These are phyloP conservation scores for Penicillium verrucosum DNA, from an alignment of 2,329 filamentous ascomycete species.

Conservation along the genomic window DNA sequence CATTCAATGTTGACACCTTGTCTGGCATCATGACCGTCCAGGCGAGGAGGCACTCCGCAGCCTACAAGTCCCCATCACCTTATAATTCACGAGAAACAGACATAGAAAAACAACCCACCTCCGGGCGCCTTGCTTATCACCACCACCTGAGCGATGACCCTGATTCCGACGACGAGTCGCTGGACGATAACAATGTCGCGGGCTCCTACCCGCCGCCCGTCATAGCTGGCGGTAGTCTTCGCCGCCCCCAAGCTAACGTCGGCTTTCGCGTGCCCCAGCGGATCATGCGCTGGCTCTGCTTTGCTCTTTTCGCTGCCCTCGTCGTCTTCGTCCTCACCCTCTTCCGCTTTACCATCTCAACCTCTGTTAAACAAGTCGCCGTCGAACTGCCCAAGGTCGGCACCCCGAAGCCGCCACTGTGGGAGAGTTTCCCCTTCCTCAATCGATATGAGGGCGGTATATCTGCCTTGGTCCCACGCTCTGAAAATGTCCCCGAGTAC, in stretches of 20 bases:
- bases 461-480: slow-evolving; percentile 62
- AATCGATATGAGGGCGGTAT: slow-evolving; percentile 89
- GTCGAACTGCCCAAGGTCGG: slow-evolving; percentile 56
- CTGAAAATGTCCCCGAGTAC: slow-evolving; percentile 75
- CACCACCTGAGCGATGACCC: slow-evolving; percentile 24
- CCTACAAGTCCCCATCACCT: slow-evolving; percentile 25
- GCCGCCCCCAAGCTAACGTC: slow-evolving; percentile 32
- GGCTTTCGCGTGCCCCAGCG: slow-evolving; percentile 67
- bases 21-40: slow-evolving; percentile 30
- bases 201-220: slow-evolving; percentile 47
- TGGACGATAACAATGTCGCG: slow-evolving; percentile 25
- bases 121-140: slow-evolving; percentile 19
- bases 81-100: slow-evolving; percentile 28
- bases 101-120: slow-evolving; percentile 32
- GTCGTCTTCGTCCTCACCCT: slow-evolving; percentile 74
- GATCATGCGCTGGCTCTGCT: slow-evolving; percentile 73
- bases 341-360: slow-evolving; percentile 65
- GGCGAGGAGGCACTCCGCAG: slow-evolving; percentile 30
- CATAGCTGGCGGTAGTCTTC: slow-evolving; percentile 36
- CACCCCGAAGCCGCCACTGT: slow-evolving; percentile 60
- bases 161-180: slow-evolving; percentile 24
- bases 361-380: slow-evolving; percentile 27
- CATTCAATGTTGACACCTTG: slow-evolving; percentile 23
- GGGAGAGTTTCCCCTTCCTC: slow-evolving; percentile 83
- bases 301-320: slow-evolving; percentile 66